phyloP scores from a whole-genome alignment of 257 asterid species.

The Solanum peruvianum region DNA sequence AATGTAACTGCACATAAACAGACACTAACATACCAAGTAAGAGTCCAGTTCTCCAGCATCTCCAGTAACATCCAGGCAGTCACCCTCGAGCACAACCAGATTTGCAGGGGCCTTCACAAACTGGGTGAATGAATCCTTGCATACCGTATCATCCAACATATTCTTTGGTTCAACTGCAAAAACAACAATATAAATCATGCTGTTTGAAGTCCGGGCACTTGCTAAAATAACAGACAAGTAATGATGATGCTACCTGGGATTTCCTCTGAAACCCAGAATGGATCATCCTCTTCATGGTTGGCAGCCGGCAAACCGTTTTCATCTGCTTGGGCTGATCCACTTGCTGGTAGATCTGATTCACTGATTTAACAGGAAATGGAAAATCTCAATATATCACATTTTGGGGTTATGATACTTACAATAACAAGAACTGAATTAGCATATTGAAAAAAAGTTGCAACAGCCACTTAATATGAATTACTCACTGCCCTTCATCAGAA shows the following conservation, averaged over 20 bases:
- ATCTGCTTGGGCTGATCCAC: slow-evolving; percentile 29
- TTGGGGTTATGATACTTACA: not conserved
- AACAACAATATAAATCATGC: slow-evolving; percentile 4
- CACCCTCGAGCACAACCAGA: slow-evolving; percentile 93
- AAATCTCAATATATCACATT: not conserved
- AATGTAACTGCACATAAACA: not conserved
- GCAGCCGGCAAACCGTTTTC: slow-evolving; percentile 23
- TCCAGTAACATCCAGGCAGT: slow-evolving; percentile 70
- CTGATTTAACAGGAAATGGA: slow-evolving; percentile 21
- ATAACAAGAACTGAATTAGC: not conserved
- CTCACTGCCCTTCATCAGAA: not conserved
- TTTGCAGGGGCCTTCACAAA: slow-evolving; percentile 81
- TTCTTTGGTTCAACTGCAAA: slow-evolving; percentile 67
- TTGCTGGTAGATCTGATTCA: slow-evolving; percentile 43
- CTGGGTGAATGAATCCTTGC: slow-evolving; percentile 28
- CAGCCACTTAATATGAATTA: not conserved
- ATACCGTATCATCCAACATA: slow-evolving; percentile 36
- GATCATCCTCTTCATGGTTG: slow-evolving; percentile 20
- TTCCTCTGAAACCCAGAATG: slow-evolving; percentile 75
- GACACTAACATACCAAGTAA: slow-evolving; percentile 53
- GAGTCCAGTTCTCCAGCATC: slow-evolving; percentile 93
- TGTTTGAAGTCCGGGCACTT: not conserved
- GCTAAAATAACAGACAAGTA: slow-evolving; percentile 4
- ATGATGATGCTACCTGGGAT: slow-evolving; percentile 51
- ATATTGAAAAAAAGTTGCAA: not conserved